Evolutionary conservation across 139 green algal genomes (phyloP).

Genomic region (Gonium pectorale): DNA sequence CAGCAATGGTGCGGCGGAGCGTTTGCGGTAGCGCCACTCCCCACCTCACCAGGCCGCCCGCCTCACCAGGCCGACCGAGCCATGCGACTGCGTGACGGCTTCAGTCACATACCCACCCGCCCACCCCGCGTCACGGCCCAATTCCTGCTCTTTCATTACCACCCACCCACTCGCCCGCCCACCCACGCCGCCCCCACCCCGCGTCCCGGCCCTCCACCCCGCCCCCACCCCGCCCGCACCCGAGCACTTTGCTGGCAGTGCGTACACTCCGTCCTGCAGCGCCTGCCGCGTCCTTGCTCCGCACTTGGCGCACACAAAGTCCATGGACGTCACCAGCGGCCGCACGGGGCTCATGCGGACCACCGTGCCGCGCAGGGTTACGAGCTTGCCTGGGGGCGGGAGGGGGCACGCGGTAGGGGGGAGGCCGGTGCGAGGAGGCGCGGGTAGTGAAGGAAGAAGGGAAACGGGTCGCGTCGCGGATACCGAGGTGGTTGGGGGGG

Average conservation of each 20-base stretch:
- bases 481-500: background rate
- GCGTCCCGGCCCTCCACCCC: background rate
- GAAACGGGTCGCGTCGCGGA: background rate
- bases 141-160: too few relatives aligned
- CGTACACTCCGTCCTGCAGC: slow-evolving; percentile 69
- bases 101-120: too few relatives aligned
- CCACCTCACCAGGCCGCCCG: too few relatives aligned
- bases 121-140: too few relatives aligned
- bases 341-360: slow-evolving; percentile 73
- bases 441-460: background rate
- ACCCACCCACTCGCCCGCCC: background rate
- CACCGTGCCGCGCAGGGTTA: slow-evolving; percentile 85
- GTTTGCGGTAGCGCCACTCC: too few relatives aligned
- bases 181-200: background rate
- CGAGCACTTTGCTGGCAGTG: slow-evolving; percentile 68
- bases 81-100: too few relatives aligned
- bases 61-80: too few relatives aligned
- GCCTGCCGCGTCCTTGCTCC: slow-evolving; percentile 5
- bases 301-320: slow-evolving; percentile 88
- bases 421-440: background rate
- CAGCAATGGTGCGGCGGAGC: too few relatives aligned
- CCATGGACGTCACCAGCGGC: slow-evolving; percentile 77
- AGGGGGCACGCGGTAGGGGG: background rate
- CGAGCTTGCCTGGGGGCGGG: slow-evolving; percentile 74
- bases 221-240: slow-evolving; percentile 42